phyloP scores from a whole-genome alignment of 1,284 basidiomycete genomes.

The Megacollybia platyphylla region DNA sequence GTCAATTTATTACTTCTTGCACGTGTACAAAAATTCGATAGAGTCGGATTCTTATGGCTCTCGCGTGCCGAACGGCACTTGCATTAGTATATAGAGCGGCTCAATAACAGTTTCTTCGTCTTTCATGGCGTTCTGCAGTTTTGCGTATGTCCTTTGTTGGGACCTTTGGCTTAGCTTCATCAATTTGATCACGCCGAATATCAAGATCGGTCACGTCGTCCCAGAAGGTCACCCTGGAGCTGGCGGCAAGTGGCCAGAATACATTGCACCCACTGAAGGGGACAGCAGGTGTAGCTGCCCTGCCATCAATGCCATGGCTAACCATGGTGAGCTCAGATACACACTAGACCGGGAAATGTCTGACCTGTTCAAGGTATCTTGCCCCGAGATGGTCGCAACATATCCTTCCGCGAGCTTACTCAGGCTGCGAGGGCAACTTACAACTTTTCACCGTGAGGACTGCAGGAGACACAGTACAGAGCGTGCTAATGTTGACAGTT shows the following conservation, averaged over 20 bases:
- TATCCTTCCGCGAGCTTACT: conserved; percentile 49
- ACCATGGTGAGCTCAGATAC: conserved; percentile 39
- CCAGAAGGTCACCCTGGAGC: conserved; percentile 43
- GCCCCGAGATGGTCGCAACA: conserved; percentile 50
- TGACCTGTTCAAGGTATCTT: conserved; percentile 39
- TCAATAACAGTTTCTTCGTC: not conserved
- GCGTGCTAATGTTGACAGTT: not conserved
- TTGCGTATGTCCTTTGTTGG: conserved; percentile 29
- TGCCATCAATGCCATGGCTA: conserved; percentile 62
- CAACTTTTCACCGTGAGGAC: conserved; percentile 21
- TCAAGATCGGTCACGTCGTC: conserved; percentile 37
- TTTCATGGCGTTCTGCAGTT: conserved; percentile 12
- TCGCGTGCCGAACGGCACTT: not conserved
- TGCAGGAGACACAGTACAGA: no score
- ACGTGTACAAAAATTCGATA: not conserved
- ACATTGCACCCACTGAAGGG: conserved; percentile 35
- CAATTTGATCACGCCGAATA: conserved; percentile 42
- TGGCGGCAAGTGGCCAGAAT: conserved; percentile 62
- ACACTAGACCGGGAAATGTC: not conserved
- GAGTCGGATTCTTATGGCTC: not conserved
- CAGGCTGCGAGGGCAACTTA: conserved; percentile 36
- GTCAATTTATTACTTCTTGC: not conserved
- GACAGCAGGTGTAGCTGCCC: conserved; percentile 64
- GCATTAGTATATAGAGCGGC: not conserved
- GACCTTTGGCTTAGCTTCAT: conserved; percentile 38